phyloP scores from a whole-genome alignment of 2,329 filamentous ascomycete species.

The Botrytis deweyae region DNA sequence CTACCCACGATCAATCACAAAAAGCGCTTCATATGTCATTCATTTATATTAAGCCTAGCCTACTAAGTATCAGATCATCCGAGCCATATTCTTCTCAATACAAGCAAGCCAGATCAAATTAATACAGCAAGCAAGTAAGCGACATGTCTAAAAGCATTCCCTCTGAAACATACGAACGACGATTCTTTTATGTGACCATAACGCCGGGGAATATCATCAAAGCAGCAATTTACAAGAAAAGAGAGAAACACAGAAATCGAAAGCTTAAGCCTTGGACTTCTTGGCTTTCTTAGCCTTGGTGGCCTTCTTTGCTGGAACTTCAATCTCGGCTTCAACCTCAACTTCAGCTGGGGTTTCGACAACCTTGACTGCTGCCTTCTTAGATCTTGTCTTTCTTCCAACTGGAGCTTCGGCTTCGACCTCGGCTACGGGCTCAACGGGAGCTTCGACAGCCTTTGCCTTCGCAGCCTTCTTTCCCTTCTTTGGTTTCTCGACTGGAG shows the following conservation, averaged over 20 bases:
- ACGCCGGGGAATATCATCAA: conserved; percentile 14
- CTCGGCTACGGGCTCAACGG: neutral
- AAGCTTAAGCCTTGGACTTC: conserved; percentile 8
- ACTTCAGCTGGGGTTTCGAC: neutral
- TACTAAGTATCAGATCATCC: neutral
- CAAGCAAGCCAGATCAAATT: neutral
- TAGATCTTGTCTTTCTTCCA: conserved; percentile 12
- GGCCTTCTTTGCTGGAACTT: neutral
- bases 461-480: conserved; percentile 39
- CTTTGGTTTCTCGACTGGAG: conserved; percentile 31
- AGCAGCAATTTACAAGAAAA: conserved; percentile 3
- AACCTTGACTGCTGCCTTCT: neutral
- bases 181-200: conserved; percentile 14
- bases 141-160: neutral
- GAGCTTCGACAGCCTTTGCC: conserved; percentile 2
- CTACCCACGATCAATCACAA: neutral
- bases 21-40: neutral
- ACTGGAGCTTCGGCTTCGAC: neutral
- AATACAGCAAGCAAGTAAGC: neutral
- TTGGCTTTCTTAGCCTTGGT: conserved; percentile 8
- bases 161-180: conserved; percentile 9
- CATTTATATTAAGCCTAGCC: conserved; percentile 5
- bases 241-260: neutral
- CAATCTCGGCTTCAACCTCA: neutral
- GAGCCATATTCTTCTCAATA: neutral